These are phyloP conservation scores for Diaporthe sp. DNA, from an alignment of 2,329 filamentous ascomycete genomes.

Conservation along the genomic window DNA sequence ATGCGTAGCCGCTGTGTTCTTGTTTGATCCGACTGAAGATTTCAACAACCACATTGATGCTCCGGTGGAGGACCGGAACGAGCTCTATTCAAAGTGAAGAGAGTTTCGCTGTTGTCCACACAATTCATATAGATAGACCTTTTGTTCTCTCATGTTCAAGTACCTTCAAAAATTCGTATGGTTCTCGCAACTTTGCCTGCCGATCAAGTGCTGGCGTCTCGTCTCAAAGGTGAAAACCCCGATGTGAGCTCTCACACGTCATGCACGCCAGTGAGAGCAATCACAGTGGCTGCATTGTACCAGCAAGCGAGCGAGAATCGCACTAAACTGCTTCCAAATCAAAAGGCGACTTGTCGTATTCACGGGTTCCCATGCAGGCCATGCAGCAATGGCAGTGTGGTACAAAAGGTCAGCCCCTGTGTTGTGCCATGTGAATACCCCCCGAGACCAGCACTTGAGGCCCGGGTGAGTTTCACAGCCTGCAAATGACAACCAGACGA, in stretches of 20 bases:
- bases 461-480: constrained; percentile 15
- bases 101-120: background rate
- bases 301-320: background rate
- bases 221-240: background rate
- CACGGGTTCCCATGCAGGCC: background rate
- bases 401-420: background rate
- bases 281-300: constrained; percentile 16
- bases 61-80: constrained; percentile 47
- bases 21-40: constrained; percentile 52
- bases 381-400: background rate
- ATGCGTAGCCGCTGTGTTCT: constrained; percentile 44
- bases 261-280: constrained; percentile 16
- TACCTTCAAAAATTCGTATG: background rate
- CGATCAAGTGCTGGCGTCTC: background rate
- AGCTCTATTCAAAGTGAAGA: constrained; percentile 7
- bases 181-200: background rate
- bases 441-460: background rate
- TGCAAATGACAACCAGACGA: background rate
- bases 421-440: background rate
- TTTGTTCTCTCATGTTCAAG: background rate
- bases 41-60: constrained; percentile 56
- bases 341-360: background rate
- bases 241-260: constrained; percentile 7
- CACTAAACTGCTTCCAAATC: constrained; percentile 14
- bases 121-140: background rate